A percentile compares a stretch with the other conserved stretches of the same genome.
Evolutionary conservation across 106 monocot genomes (phyloP).

Genomic region (Vanilla planifolia): DNA sequence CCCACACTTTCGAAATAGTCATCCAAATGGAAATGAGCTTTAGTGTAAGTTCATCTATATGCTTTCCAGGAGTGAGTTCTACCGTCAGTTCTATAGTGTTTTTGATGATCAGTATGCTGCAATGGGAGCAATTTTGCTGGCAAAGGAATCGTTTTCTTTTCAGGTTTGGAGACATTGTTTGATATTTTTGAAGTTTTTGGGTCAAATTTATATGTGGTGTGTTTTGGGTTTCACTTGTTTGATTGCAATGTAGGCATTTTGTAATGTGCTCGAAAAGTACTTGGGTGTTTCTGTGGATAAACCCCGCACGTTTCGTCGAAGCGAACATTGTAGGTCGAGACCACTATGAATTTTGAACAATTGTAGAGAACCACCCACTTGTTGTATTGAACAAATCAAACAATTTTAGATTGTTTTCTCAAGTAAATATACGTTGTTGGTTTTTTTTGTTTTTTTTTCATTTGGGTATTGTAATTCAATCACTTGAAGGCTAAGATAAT

Average conservation of each 20-base stretch:
- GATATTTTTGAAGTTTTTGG: background rate
- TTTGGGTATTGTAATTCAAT: too few relatives aligned
- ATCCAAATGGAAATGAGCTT: background rate
- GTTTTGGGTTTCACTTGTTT: too few relatives aligned
- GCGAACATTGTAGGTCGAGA: too few relatives aligned
- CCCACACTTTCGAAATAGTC: background rate
- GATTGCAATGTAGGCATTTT: slow-evolving; percentile 28
- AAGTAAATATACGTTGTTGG: too few relatives aligned
- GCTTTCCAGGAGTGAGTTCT: slow-evolving; percentile 63
- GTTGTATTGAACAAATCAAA: too few relatives aligned
- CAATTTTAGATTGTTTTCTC: too few relatives aligned
- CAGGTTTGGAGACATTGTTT: slow-evolving; percentile 37
- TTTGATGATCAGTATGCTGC: slow-evolving; percentile 85
- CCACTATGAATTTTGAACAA: too few relatives aligned
- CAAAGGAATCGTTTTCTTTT: slow-evolving; percentile 81
- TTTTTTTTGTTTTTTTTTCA: too few relatives aligned
- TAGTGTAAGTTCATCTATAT: slow-evolving; percentile 6
- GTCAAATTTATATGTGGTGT: background rate
- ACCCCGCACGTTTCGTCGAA: background rate
- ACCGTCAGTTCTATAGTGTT: slow-evolving; percentile 63
- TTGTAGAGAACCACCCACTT: too few relatives aligned
- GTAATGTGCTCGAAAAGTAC: slow-evolving; percentile 36
- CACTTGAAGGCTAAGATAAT: too few relatives aligned
- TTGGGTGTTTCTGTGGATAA: slow-evolving; percentile 23
- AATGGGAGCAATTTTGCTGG: slow-evolving; percentile 78